Percentiles rank a stretch among this genome's conserved stretches.
phyloP scores from a whole-genome alignment of 169 alveolate species.

The Amoebophrya sp. region DNA sequence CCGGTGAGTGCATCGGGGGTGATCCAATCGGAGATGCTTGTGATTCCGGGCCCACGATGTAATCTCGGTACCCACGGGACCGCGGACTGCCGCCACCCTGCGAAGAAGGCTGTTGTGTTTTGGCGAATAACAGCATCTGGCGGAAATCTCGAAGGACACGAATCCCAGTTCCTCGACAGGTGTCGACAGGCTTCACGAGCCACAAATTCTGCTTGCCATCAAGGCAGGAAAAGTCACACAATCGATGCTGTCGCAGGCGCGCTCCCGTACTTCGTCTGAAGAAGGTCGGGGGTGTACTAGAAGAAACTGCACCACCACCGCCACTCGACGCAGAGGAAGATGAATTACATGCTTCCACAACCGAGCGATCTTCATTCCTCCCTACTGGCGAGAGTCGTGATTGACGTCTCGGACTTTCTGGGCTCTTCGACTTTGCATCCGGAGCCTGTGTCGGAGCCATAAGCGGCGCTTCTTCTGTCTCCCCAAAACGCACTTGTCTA shows the following conservation, averaged over 20 bases:
- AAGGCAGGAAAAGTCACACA: too few species aligned
- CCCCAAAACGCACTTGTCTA: too few species aligned
- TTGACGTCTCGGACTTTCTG: too few species aligned
- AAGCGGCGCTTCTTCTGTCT: too few species aligned
- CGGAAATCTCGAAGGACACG: background rate
- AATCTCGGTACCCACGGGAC: background rate
- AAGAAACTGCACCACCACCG: background rate
- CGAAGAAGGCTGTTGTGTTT: background rate
- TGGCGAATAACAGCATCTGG: background rate
- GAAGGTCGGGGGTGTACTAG: too few species aligned
- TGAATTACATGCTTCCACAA: background rate
- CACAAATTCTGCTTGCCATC: background rate
- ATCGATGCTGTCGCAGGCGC: too few species aligned
- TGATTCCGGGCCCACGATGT: background rate
- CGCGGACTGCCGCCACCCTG: background rate
- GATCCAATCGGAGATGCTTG: too few species aligned
- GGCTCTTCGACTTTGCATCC: too few species aligned
- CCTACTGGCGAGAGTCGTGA: too few species aligned
- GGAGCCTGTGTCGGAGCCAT: too few species aligned
- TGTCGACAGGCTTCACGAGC: slow-evolving; percentile 22
- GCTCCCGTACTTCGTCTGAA: too few species aligned
- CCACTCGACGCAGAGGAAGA: background rate
- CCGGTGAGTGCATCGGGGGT: background rate
- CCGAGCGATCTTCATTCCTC: too few species aligned
- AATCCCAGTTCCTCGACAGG: background rate